Evolutionary conservation across 805 yeast genomes (phyloP).

Genomic region (Yarrowia sp.): DNA sequence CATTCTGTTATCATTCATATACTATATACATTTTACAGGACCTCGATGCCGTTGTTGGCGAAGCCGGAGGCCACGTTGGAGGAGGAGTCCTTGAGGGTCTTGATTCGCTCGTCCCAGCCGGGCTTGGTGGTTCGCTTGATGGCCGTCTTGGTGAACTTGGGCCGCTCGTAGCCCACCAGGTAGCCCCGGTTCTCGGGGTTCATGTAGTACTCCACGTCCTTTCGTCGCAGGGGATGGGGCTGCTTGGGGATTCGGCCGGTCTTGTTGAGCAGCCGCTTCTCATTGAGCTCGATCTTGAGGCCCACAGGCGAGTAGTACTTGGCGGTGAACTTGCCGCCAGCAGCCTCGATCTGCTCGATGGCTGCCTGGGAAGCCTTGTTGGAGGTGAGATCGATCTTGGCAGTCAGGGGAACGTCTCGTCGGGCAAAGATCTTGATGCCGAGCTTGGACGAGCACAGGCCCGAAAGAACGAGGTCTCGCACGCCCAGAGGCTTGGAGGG

Average conservation of each 20-base stretch:
- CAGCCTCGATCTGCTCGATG: constrained; percentile 63
- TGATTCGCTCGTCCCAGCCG: constrained; percentile 8
- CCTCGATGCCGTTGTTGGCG: constrained; percentile 16
- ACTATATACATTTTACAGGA: constrained; percentile 23
- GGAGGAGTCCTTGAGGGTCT: neutral
- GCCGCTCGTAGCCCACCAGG: constrained; percentile 33
- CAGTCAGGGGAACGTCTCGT: constrained; percentile 48
- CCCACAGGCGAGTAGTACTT: constrained; percentile 66
- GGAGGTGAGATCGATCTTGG: constrained; percentile 64
- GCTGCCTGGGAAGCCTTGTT: constrained; percentile 67
- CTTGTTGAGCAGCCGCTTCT: constrained; percentile 2
- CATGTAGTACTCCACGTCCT: constrained; percentile 76
- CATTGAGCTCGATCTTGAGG: constrained; percentile 49
- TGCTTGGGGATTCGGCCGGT: constrained; percentile 76
- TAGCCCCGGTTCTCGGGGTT: constrained; percentile 74
- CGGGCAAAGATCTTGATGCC: constrained; percentile 82
- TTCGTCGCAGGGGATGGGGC: constrained; percentile 81
- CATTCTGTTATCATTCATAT: neutral
- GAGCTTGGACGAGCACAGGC: constrained; percentile 54
- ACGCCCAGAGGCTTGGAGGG: constrained; percentile 58
- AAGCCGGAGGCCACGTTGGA: constrained; percentile 3
- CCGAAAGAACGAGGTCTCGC: constrained; percentile 69
- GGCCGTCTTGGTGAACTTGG: constrained; percentile 27
- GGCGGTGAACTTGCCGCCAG: constrained; percentile 74
- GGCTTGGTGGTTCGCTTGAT: constrained; percentile 28